A percentile compares a stretch with the other conserved stretches of the same genome.
phyloP scores from a whole-genome alignment of 192 early-diverging fungal species.

The Haplosporangium gracile region DNA sequence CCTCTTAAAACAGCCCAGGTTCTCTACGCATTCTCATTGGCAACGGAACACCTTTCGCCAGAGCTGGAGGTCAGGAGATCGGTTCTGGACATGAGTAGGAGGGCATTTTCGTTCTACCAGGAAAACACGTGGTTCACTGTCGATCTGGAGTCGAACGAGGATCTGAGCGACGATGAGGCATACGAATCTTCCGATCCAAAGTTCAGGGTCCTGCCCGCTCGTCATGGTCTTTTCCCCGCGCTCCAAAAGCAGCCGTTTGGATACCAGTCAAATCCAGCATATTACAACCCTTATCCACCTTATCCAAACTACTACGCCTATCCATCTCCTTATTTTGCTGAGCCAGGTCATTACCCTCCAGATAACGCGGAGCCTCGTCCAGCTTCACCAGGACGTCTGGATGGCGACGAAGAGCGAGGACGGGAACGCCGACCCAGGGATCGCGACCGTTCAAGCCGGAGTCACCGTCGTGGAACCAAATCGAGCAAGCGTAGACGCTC shows the following conservation, averaged over 20 bases:
- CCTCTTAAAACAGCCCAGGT: constrained; percentile 53
- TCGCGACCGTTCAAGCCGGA: constrained; percentile 18
- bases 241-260: constrained; percentile 20
- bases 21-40: constrained; percentile 48
- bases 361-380: background rate
- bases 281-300: constrained; percentile 10
- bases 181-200: constrained; percentile 27
- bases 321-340: constrained; percentile 5
- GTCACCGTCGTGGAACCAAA: constrained; percentile 12
- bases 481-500: constrained; percentile 48
- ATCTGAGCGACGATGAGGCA: constrained; percentile 29
- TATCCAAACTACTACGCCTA: constrained; percentile 25
- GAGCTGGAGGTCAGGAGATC: constrained; percentile 45
- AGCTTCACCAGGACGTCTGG: background rate
- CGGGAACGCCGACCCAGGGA: constrained; percentile 15
- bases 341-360: background rate
- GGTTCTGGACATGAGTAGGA: constrained; percentile 41
- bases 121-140: constrained; percentile 57
- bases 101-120: constrained; percentile 50
- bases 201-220: constrained; percentile 39
- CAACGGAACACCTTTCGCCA: constrained; percentile 43
- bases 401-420: background rate
- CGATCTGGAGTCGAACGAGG: constrained; percentile 30
- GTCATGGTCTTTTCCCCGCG: constrained; percentile 43
- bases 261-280: background rate